phyloP scores from a whole-genome alignment of 1,139 yeast species.

The Hansenula lynferdii region DNA sequence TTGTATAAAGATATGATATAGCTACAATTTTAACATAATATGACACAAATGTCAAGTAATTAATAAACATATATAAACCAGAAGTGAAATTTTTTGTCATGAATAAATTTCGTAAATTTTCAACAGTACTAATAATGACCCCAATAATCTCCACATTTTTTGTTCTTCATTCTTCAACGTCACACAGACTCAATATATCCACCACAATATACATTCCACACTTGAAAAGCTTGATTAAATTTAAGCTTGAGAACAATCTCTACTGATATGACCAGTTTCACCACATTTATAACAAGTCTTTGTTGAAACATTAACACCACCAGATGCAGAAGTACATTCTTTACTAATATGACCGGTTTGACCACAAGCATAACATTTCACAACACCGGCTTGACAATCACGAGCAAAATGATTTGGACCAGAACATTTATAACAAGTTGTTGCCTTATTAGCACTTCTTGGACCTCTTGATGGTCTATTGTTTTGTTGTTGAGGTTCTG shows the following conservation, averaged over 20 bases:
- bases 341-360: conserved; percentile 83
- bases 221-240: conserved; percentile 38
- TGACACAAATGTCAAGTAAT: not conserved
- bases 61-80: not conserved
- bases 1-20: conserved; percentile 42
- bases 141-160: too few species aligned
- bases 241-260: too few species aligned
- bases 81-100: not conserved
- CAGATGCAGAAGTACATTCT: conserved; percentile 58
- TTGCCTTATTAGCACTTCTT: conserved; percentile 26
- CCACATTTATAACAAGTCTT: conserved; percentile 88
- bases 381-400: conserved; percentile 75
- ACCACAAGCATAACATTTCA: conserved; percentile 92
- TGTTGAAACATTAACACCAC: conserved; percentile 33
- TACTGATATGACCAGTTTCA: conserved; percentile 86
- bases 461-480: conserved; percentile 15
- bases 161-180: too few species aligned
- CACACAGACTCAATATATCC: not conserved
- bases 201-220: too few species aligned
- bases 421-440: conserved; percentile 88
- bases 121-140: not conserved
- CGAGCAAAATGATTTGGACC: conserved; percentile 93
- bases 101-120: not conserved
- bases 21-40: not conserved
- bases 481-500: conserved; percentile 33